Base-by-base conservation (phyloP, 2,329 filamentous ascomycete genomes). In the Phoma sp. region DNA sequence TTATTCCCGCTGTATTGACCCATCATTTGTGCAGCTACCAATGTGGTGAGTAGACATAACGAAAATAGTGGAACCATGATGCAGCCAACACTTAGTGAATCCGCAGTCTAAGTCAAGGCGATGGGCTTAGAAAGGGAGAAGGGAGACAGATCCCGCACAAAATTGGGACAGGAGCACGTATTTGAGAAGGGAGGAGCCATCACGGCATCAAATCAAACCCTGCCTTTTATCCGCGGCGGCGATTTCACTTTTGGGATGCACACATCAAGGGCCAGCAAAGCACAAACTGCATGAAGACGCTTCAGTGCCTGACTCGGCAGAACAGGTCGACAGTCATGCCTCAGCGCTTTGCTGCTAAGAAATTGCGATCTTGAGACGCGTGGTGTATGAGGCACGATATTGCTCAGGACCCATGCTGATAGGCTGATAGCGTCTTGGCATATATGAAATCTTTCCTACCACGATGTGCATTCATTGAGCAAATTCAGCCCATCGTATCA, bases 21-120 rank as follows among this genome's bases (percentile, higher is more conserved):
- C 29, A 73, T 39, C 69, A 69, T 71, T 47, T 73, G 68, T 48
- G 64, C 69, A 34, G 57, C 40, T 5, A 56, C 64, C 11, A 33
- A 34, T 25, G 48, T 42, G 46, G 56, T 59, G 57, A 71, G 42
- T 48, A 67, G 47, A 56, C 52, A 66, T 53, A 42, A 49, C 5
- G 46, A 59, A 33, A 65, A 14, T 32, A 67, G 34, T 12, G 63
- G 30, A 57, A 53, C n/a, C 56, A 60, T 18, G 59, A 58, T 56
- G 57, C 28, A 37, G 14, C 10, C 5, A n/a, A 12, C 9, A n/a
- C n/a, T 29, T 20, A 14, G 20, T 15, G 7, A 39, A n/a, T n/a
- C n/a, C n/a, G n/a, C n/a, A n/a, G n/a, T n/a, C n/a, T n/a, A n/a
- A n/a, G n/a, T n/a, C n/a, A n/a, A n/a, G n/a, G n/a, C n/a, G 6